These are phyloP conservation scores for Colletotrichum sidae DNA, from an alignment of 2,329 filamentous ascomycete species.

Conservation along the genomic window DNA sequence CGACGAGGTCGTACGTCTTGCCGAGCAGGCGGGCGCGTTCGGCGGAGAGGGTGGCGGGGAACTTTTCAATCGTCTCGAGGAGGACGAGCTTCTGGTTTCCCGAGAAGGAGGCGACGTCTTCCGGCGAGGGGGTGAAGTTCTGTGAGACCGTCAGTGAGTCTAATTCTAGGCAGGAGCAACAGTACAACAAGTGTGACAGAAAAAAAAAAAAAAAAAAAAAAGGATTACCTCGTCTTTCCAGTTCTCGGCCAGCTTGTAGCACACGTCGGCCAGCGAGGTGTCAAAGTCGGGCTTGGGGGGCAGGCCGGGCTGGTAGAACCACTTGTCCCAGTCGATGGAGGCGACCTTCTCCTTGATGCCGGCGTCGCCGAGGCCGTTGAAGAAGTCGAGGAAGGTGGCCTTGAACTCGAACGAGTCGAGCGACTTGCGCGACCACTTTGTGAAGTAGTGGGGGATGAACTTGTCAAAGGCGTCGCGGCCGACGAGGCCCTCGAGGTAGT, in stretches of 20 bases:
- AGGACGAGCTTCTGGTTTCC: constrained; percentile 94
- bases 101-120: constrained; percentile 79
- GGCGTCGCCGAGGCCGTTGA: constrained; percentile 72
- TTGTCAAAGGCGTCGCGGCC: constrained; percentile 90
- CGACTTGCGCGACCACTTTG: constrained; percentile 84
- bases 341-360: constrained; percentile 73
- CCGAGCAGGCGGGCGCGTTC: constrained; percentile 79
- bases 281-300: constrained; percentile 94
- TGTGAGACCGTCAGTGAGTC: constrained; percentile 42
- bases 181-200: too few species aligned
- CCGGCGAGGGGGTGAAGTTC: constrained; percentile 71
- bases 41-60: constrained; percentile 71
- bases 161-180: too few species aligned
- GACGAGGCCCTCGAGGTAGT: constrained; percentile 87
- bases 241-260: constrained; percentile 83
- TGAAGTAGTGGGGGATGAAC: constrained; percentile 97
- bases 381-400: constrained; percentile 87
- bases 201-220: constrained; percentile 42
- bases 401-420: constrained; percentile 97
- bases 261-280: constrained; percentile 85
- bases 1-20: constrained; percentile 76
- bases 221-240: constrained; percentile 74
- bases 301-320: constrained; percentile 89
- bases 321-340: constrained; percentile 87
- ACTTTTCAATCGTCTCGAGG: constrained; percentile 81